Base-by-base conservation (phyloP, 805 yeast genomes). In the Wickerhamiella slavikovae region DNA sequence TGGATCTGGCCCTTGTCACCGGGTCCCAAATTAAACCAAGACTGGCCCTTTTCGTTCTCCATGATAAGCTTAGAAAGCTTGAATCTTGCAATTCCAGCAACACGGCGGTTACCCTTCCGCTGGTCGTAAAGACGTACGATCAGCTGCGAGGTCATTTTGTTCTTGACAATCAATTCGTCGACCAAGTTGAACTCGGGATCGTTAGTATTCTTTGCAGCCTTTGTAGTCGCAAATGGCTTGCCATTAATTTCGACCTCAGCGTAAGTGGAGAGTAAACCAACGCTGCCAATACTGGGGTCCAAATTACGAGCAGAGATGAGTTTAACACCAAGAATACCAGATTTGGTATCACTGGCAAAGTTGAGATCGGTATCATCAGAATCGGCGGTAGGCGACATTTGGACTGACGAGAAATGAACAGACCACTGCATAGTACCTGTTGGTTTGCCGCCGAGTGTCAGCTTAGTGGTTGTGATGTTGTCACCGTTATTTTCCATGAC, bases 311-410 rank as follows among this genome's bases (percentile, higher is more conserved):
- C 73, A 40, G 69, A 76, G 18, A 57, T 46, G 28, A 78, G 52
- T 35, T 71, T 74, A 40, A 85, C 55, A 43, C 71, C 63, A 14
- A 74, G 68, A 42, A 91, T 71, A 62, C 99, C 99, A 11, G 95
- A 80, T 54, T 85, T 85, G 48, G 79, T 66, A 39, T 80, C 94
- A n/a, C n/a, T n/a, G n/a, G n/a, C n/a, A n/a, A n/a, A n/a, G 26
- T 93, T 93, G 27, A 91, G 77, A 28, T 91, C 80, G 39, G 70
- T 72, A 29, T 94, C 94, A 14, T 35, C 35, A 10, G 22, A 14
- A 51, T 80, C 93, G 3, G 78, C 72, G 34, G 65, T 61, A 11
- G 44, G 43, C 14, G 58, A 58, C 41, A 49, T 50, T 36, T 80
- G 54, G 10, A 89, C 72, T 24, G 92, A 89, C 62, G 71, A 70